These are phyloP conservation scores for Chloris gayana DNA, from an alignment of 176 grass and related monocot species.

Conservation along the genomic window DNA sequence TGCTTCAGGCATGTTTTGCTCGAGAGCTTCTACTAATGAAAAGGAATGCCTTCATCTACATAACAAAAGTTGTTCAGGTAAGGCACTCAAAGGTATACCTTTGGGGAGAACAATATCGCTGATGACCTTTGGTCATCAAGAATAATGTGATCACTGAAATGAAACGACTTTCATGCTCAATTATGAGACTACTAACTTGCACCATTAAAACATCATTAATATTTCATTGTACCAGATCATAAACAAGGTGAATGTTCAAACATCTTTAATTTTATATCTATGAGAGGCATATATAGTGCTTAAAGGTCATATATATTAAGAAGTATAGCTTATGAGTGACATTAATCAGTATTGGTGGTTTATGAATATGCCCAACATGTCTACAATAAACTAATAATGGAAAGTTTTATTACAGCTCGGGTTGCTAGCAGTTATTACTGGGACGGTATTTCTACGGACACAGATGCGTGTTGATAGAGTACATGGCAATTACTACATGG, in stretches of 20 bases:
- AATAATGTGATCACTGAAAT: not conserved
- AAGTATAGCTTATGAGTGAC: not conserved
- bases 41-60: conserved; percentile 68
- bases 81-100: not conserved
- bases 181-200: not conserved
- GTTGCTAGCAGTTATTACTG: conserved; percentile 56
- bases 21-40: conserved; percentile 78
- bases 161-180: not conserved
- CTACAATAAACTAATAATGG: not conserved
- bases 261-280: not conserved
- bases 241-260: not conserved
- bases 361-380: not conserved
- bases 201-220: not conserved
- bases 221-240: not conserved
- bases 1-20: conserved; percentile 70
- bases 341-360: not conserved
- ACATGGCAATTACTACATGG: conserved; percentile 74
- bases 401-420: conserved; percentile 39
- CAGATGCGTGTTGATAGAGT: conserved; percentile 55
- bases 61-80: conserved; percentile 59
- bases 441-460: conserved; percentile 69
- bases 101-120: not conserved
- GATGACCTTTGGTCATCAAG: too few species aligned
- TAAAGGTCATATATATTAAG: not conserved
- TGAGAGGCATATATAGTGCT: not conserved